These are phyloP conservation scores for Russula foetens DNA, from an alignment of 768 basidiomycete species.

Conservation along the genomic window DNA sequence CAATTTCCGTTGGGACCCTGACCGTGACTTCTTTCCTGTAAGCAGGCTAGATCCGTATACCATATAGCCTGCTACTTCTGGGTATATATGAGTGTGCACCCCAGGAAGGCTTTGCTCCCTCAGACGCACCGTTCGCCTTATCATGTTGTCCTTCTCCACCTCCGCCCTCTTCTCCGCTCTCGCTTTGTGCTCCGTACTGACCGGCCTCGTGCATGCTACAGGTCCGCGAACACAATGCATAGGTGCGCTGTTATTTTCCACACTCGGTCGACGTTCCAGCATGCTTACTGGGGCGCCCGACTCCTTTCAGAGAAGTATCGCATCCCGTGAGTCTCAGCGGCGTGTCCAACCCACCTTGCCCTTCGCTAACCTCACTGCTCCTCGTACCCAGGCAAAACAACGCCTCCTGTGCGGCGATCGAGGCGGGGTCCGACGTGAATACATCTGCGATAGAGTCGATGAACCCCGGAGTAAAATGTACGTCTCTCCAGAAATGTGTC, in stretches of 20 bases:
- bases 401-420: background rate
- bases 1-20: background rate
- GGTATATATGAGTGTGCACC: background rate
- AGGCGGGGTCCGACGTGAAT: background rate
- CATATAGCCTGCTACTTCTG: background rate
- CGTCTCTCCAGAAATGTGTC: background rate
- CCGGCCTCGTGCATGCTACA: background rate
- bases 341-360: background rate
- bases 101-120: background rate
- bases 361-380: background rate
- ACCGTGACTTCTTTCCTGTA: background rate
- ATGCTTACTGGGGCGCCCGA: background rate
- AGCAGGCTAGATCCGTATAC: background rate
- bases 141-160: background rate
- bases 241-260: background rate
- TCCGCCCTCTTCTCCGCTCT: background rate
- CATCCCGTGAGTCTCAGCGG: background rate
- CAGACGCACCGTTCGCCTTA: background rate
- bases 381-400: background rate
- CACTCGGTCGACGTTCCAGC: too few species aligned
- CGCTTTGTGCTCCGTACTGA: background rate
- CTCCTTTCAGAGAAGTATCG: background rate
- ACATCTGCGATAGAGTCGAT: background rate
- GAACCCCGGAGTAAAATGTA: constrained; percentile 6
- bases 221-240: constrained; percentile 3